Percentiles rank a stretch among this genome's conserved stretches.
phyloP scores from a whole-genome alignment of 2,329 filamentous ascomycete species.

The Cadophora sp. region DNA sequence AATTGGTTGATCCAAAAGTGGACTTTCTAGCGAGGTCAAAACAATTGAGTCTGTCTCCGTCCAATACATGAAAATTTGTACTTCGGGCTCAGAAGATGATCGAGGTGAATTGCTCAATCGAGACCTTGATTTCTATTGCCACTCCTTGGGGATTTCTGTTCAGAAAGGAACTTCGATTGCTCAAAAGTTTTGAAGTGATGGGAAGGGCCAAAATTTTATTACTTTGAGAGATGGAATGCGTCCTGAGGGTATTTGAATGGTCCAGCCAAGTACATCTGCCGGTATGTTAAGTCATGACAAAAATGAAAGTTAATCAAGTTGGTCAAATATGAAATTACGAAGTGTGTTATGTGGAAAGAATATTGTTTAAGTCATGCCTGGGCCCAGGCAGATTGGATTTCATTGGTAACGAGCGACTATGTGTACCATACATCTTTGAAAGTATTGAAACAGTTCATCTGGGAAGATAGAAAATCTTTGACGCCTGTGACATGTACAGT shows the following conservation, averaged over 20 bases:
- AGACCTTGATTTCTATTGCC: not conserved
- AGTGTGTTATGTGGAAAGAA: not conserved
- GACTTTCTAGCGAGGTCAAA: not conserved
- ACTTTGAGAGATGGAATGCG: not conserved
- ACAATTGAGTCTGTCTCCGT: conserved; percentile 6
- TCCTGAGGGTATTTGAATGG: not conserved
- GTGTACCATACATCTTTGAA: not conserved
- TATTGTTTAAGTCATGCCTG: not conserved
- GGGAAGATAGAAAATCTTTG: not conserved
- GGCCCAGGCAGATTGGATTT: not conserved
- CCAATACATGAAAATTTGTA: not conserved
- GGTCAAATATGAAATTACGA: not conserved
- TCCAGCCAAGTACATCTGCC: not conserved
- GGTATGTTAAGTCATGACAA: too few species aligned
- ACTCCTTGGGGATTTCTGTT: not conserved
- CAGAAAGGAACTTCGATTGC: not conserved
- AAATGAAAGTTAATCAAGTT: too few species aligned
- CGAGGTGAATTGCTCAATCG: not conserved
- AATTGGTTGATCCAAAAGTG: not conserved
- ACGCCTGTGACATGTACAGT: not conserved
- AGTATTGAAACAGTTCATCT: not conserved
- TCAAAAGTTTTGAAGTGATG: not conserved
- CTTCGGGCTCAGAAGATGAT: not conserved
- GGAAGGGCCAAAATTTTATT: not conserved
- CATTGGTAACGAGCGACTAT: not conserved